phyloP scores from a whole-genome alignment of 768 basidiomycete genomes.

The Amanita phalloides region DNA sequence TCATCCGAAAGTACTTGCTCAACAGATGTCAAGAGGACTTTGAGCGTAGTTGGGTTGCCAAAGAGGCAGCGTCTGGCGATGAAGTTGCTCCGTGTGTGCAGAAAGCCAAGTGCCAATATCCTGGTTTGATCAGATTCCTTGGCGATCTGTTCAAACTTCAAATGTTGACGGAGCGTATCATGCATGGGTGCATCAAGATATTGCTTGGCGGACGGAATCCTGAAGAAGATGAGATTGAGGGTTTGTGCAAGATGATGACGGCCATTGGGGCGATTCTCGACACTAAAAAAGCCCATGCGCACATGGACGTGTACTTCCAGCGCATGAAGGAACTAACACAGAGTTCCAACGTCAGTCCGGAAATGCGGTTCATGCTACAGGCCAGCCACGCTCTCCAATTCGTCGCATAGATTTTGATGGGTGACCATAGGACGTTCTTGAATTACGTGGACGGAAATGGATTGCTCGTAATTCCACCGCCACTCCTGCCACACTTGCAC shows the following conservation, averaged over 20 bases:
- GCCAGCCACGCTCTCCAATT: slow-evolving; percentile 29
- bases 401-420: slow-evolving; percentile 2
- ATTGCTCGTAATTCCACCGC: slow-evolving; percentile 55
- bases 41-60: slow-evolving; percentile 88
- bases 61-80: slow-evolving; percentile 59
- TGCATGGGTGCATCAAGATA: slow-evolving; percentile 98
- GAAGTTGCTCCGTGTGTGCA: slow-evolving; percentile 80
- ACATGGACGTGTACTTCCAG: slow-evolving; percentile 89
- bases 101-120: slow-evolving; percentile 94
- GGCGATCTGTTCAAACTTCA: slow-evolving; percentile 98
- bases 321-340: slow-evolving; percentile 79
- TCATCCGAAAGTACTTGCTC: slow-evolving; percentile 94
- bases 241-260: slow-evolving; percentile 82
- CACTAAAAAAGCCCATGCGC: slow-evolving; percentile 65
- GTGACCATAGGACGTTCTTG: slow-evolving; percentile 69
- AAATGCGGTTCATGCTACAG: slow-evolving; percentile 94
- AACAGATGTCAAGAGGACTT: slow-evolving; percentile 98
- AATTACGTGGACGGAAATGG: slow-evolving; percentile 82
- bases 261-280: slow-evolving; percentile 85
- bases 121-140: slow-evolving; percentile 96
- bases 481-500: slow-evolving; percentile 81
- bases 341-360: slow-evolving; percentile 65
- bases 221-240: slow-evolving; percentile 97
- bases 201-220: slow-evolving; percentile 86
- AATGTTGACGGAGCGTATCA: slow-evolving; percentile 96